Base-by-base conservation (phyloP, 345 rosid species). In the Gossypium bickii region DNA sequence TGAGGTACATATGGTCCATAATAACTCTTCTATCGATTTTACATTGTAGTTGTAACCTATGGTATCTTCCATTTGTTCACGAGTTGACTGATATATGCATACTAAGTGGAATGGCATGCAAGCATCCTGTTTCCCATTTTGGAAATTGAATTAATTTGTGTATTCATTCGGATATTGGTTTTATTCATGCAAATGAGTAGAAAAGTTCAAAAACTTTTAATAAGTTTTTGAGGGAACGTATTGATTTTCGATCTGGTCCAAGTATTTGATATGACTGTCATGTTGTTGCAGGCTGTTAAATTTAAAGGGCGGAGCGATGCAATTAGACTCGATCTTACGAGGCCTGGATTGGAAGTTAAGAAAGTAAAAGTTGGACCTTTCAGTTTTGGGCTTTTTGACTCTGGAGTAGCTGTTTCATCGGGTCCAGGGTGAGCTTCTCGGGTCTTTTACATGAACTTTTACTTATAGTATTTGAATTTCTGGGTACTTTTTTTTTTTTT, bases 361-460 rank as follows among this genome's bases (percentile, higher is more conserved):
- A 94, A 91, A 83, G 87, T 92, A 76, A 94, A 91, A 85, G 98
- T 94, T 79, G 98, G 98, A 62, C 99, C 99, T 77, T 83, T 94
- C 72, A 93, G 93, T 75, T 84, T 89, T 51, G 77, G 58, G 58
- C 87, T 91, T 81, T 92, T 92, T 80, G 98, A 92, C 81, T 94
- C 99, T 71, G 97, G 96, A 74, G 87, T 94, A 74, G 85, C 92
- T 60, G 72, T 94, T 80, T 91, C 91, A 34, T 86, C 86, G 70
- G 91, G 91, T 74, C 72, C 89, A 0, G 77, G 87, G 98, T 86
- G 66, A 78, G 79, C 83, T 80, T 87, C 83, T 77, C 20, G 41
- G n/a, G 61, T 53, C 52, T 43, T 56, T 2, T 65, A 10, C 22
- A n/a, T 8, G 22, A 43, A 12, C 17, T 38, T 15, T 25, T 67